phyloP scores from a whole-genome alignment of 768 basidiomycete species.

The Mycena alexandri region DNA sequence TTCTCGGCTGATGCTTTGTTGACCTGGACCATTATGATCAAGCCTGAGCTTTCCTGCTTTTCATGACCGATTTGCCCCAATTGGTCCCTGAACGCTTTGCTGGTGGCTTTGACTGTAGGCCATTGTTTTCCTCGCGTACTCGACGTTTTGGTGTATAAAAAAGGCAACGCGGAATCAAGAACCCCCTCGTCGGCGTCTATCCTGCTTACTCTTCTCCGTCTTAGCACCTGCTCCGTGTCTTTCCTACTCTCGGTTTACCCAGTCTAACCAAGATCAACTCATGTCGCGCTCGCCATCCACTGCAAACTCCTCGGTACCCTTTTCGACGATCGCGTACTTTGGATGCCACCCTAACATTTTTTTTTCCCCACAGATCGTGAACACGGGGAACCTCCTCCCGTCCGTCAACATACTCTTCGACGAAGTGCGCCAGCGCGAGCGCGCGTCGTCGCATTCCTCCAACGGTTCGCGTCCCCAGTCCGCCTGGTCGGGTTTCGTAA shows the following conservation, averaged over 20 bases:
- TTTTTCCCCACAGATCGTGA: constrained; percentile 32
- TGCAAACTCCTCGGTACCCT: constrained; percentile 27
- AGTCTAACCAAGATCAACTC: background rate
- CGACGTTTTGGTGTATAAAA: constrained; percentile 18
- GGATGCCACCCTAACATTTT: constrained; percentile 20
- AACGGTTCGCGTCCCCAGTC: constrained; percentile 22
- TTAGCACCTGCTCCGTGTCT: constrained; percentile 12
- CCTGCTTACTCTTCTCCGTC: constrained; percentile 7
- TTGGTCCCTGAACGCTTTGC: constrained; percentile 22
- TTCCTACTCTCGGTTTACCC: background rate
- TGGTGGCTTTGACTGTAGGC: constrained; percentile 1
- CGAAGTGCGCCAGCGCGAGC: constrained; percentile 30
- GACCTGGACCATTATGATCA: constrained; percentile 32
- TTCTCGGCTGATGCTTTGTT: constrained; percentile 36
- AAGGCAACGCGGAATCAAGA: constrained; percentile 4
- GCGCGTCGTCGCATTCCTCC: constrained; percentile 18
- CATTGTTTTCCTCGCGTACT: constrained; percentile 27
- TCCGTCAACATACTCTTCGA: constrained; percentile 34
- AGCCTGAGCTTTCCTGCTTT: constrained; percentile 27
- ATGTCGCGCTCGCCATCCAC: constrained; percentile 29
- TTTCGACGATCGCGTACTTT: constrained; percentile 7
- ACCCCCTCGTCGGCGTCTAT: background rate
- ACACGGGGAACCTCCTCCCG: constrained; percentile 32
- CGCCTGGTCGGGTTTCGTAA: constrained; percentile 32
- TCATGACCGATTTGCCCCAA: constrained; percentile 23